Percentiles rank a stretch among this genome's conserved stretches.
These are phyloP conservation scores for Aspergillus costaricaensis DNA, from an alignment of 2,329 filamentous ascomycete species.

Conservation along the genomic window DNA sequence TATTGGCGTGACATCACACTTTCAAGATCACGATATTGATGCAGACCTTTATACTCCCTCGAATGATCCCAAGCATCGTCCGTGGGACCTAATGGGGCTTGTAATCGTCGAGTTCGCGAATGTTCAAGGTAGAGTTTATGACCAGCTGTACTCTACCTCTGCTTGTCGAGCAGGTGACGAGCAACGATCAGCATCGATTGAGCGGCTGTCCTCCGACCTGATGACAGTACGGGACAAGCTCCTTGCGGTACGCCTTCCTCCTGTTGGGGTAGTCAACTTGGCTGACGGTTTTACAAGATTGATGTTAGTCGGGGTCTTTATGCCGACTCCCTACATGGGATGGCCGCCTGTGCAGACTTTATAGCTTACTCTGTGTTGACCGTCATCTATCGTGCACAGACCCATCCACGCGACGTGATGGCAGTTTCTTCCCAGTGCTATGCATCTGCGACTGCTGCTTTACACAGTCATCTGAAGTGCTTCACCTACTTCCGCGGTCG, in stretches of 20 bases:
- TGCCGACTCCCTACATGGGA: conserved; percentile 27
- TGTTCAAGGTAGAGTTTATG: conserved; percentile 29
- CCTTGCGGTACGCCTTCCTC: conserved; percentile 18
- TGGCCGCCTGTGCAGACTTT: conserved; percentile 30
- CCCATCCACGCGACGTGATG: conserved; percentile 25
- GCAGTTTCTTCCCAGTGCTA: conserved; percentile 30
- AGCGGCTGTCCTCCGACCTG: conserved; percentile 25
- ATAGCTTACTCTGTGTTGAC: conserved; percentile 29
- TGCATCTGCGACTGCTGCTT: conserved; percentile 26
- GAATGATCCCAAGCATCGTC: conserved; percentile 16
- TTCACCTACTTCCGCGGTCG: conserved; percentile 28
- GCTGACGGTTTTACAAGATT: conserved; percentile 16
- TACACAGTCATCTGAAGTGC: conserved; percentile 30
- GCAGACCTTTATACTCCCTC: conserved; percentile 23
- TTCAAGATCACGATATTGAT: conserved; percentile 33
- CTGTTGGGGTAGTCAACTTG: neutral
- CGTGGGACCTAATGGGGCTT: conserved; percentile 29
- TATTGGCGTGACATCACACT: conserved; percentile 27
- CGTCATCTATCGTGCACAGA: conserved; percentile 29
- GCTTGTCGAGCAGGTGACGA: conserved; percentile 20
- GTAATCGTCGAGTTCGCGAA: conserved; percentile 25
- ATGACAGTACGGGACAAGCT: conserved; percentile 26
- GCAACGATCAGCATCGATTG: conserved; percentile 18
- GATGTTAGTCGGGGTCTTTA: conserved; percentile 27
- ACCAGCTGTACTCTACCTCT: conserved; percentile 26